Conservation (phyloP, 2,329 filamentous ascomycete genomes). For the Graphilbum fragrans region DNA sequence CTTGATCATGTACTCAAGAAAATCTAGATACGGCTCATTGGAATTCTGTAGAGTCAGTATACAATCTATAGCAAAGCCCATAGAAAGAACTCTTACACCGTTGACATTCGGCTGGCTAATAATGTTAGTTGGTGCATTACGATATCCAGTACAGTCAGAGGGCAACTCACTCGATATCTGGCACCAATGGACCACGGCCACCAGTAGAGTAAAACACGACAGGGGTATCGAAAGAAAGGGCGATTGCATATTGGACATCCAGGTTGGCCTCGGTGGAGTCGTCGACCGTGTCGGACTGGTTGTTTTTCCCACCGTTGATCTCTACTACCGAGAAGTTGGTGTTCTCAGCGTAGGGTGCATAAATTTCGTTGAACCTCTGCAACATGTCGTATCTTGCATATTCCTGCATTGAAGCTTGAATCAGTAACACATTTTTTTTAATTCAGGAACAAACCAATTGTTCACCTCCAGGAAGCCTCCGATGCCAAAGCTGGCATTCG, state of each 20-base stretch:
- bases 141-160: not conserved
- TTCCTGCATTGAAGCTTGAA: constrained; percentile 27
- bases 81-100: not conserved
- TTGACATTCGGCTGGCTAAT: not conserved
- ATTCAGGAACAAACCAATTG: not conserved
- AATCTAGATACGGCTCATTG: constrained; percentile 47
- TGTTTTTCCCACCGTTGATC: constrained; percentile 32
- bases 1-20: constrained; percentile 35
- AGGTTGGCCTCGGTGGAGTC: constrained; percentile 27
- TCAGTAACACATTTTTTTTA: not conserved
- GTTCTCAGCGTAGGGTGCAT: constrained; percentile 5
- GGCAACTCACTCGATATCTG: constrained; percentile 8
- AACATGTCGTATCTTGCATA: constrained; percentile 31
- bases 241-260: constrained; percentile 34
- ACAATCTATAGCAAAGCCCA: not conserved
- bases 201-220: constrained; percentile 31
- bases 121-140: not conserved
- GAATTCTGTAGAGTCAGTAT: constrained; percentile 9
- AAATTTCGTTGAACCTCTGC: constrained; percentile 16
- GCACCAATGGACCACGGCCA: constrained; percentile 22
- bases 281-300: constrained; percentile 22
- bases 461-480: constrained; percentile 27
- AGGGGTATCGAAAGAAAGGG: constrained; percentile 29
- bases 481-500: constrained; percentile 54
- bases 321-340: constrained; percentile 22